Conservation (phyloP, 371 early-diverging fungal species). For the Sporodiniella umbellata region DNA sequence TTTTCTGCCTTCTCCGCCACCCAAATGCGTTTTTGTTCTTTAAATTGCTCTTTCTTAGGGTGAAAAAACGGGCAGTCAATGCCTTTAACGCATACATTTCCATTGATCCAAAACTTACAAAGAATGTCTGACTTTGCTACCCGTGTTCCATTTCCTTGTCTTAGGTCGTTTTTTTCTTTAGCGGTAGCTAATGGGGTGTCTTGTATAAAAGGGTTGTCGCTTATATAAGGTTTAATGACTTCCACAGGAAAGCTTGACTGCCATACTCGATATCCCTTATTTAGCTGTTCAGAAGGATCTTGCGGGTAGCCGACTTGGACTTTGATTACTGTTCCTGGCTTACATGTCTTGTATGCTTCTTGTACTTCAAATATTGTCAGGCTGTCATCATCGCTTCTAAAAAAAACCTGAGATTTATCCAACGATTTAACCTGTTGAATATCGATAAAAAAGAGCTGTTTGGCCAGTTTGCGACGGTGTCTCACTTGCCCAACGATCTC, state of each 20-base stretch:
- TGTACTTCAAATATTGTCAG: conserved; percentile 18
- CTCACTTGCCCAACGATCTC: conserved; percentile 41
- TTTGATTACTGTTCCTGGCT: conserved; percentile 33
- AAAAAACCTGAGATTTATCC: conserved; percentile 42
- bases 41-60: conserved; percentile 32
- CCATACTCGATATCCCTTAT: conserved; percentile 35
- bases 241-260: conserved; percentile 39
- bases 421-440: conserved; percentile 21
- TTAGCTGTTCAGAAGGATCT: conserved; percentile 29
- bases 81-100: conserved; percentile 40
- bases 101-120: conserved; percentile 60
- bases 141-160: conserved; percentile 14
- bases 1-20: conserved; percentile 38
- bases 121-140: conserved; percentile 18
- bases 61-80: conserved; percentile 45
- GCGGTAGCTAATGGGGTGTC: conserved; percentile 44
- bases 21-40: conserved; percentile 31
- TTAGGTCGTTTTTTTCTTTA: conserved; percentile 6
- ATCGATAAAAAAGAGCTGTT: conserved; percentile 51
- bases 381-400: conserved; percentile 47
- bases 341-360: conserved; percentile 26
- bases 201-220: conserved; percentile 26
- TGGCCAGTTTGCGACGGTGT: conserved; percentile 43
- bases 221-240: conserved; percentile 25
- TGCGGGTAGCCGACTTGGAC: conserved; percentile 29